Base-by-base conservation (phyloP, 495 filamentous ascomycete genomes). In the Cairneyella variabilis region DNA sequence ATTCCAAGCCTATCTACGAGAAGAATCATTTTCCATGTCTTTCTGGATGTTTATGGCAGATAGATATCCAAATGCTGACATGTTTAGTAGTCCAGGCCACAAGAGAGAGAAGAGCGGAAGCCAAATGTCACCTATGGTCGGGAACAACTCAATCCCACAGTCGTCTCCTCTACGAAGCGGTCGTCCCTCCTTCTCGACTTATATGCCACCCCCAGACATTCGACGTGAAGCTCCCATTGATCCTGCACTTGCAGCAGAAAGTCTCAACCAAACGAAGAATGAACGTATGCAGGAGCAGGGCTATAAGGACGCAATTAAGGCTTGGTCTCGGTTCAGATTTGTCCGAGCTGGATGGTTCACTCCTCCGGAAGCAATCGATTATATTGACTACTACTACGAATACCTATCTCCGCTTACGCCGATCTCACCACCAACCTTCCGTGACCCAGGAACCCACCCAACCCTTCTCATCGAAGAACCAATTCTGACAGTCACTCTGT, bases 261-360 rank as follows among this genome's bases (percentile, higher is more conserved):
- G 38, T 7, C 10, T 34, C n/a, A 42, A 46, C 21, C n/a, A n/a
- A n/a, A n/a, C n/a, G n/a, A 30, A 34, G 18, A 22, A 45, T 4
- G 70, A 71, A 26, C 59, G 63, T 25, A 61, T 58, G 22, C 45
- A 69, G 30, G 77, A 79, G 27, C 72, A 69, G 7, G 77, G 77
- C n/a, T 78, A 79, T 54, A 66, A 72, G 28, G 83, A 89, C 54
- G 89, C 90, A 5, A 65, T 96, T 48, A 85, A 83, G 59, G 88
- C 88, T 9, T 98, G 93, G 93, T 84, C 86, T 9, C 79, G 89
- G 58, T 84, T 95, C 61, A 83, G 91, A 50, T 97, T 97, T 66
- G 92, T 97, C 17, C 85, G 89, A 45, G 90, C 89, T 7, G 93
- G 93, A 18, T 98, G 93, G 93, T 91, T 98, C 61, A 96, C 90